Base-by-base conservation (phyloP, 192 early-diverging fungal species). In the Anaeromyces robustus region DNA sequence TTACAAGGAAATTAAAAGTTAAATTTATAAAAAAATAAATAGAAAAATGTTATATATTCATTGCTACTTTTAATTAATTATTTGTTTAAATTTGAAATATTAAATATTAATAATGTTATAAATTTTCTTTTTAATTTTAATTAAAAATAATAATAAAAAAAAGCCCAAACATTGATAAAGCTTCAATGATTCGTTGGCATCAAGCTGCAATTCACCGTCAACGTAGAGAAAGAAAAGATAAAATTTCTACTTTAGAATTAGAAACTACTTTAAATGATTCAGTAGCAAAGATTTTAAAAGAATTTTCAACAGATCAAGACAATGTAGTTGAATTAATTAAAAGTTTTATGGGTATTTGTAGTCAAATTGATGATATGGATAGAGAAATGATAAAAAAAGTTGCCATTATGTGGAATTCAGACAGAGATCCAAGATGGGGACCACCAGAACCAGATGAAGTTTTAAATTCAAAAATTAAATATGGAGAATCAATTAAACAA, bases 141-240 rank as follows among this genome's bases (percentile, higher is more conserved):
- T 1, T 29, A 14, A 22, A 4, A 18, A 34, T 7, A 22, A 29
- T 81, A 28, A 28, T 29, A 39, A 4, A 31, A 78, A 79, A 18
- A 52, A 86, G 85, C 86, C 96, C 96, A 34, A 97, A 98, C 80
- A 95, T 98, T 19, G 96, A 98, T 85, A 95, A 96, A 82, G 90
- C 91, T 37, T 95, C 95, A 83, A 86, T 86, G 86, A 91, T 98
- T 80, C 91, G 93, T 78, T 94, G 95, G 94, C 92, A 93, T 30
- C 96, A 97, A 86, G 90, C 93, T 30, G 91, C 94, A 79, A 93
- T 97, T 83, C 96, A 96, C 82, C 89, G 88, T 28, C 89, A 95
- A 81, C 95, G 97, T 29, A 92, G 93, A 26, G 92, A 91, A 79
- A 91, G 95, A 77, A 89, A 83, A 82, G 89, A 85, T 79, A 94